These are phyloP conservation scores for Corchorus olitorius DNA, from an alignment of 345 rosid species.

Conservation along the genomic window DNA sequence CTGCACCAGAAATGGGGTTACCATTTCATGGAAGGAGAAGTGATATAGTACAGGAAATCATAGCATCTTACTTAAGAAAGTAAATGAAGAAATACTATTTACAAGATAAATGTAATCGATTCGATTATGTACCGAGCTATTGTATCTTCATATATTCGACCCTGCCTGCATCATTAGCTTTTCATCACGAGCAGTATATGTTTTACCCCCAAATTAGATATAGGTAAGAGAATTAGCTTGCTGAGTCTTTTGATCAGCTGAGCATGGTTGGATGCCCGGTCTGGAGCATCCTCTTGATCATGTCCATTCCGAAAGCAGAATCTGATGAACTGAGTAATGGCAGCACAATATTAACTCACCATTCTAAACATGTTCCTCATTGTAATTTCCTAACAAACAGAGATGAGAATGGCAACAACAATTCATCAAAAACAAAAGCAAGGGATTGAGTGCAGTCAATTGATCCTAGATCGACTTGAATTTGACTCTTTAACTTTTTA, in stretches of 20 bases:
- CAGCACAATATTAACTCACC: slow-evolving; percentile 37
- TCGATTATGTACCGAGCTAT: not conserved
- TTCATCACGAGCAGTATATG: not conserved
- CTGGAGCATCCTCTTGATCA: slow-evolving; percentile 92
- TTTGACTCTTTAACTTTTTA: not conserved
- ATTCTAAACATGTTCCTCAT: slow-evolving; percentile 36
- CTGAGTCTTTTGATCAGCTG: slow-evolving; percentile 42
- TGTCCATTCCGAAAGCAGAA: slow-evolving; percentile 94
- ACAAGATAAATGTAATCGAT: not conserved
- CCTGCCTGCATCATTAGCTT: not conserved
- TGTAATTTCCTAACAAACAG: slow-evolving; percentile 33
- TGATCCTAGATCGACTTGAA: slow-evolving; percentile 9
- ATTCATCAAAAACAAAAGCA: slow-evolving; percentile 31
- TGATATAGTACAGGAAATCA: not conserved
- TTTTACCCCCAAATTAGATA: not conserved
- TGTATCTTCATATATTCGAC: slow-evolving; percentile 1
- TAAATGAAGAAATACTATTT: not conserved
- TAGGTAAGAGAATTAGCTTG: not conserved
- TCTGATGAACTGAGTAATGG: slow-evolving; percentile 80
- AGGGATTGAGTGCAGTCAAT: slow-evolving; percentile 22
- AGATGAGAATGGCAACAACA: slow-evolving; percentile 29
- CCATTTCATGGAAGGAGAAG: not conserved
- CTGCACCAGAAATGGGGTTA: not conserved
- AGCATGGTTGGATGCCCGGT: slow-evolving; percentile 95
- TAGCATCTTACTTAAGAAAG: not conserved